Evolutionary conservation across 140 eudicot genomes (phyloP).

Genomic region (Artemisia princeps): DNA sequence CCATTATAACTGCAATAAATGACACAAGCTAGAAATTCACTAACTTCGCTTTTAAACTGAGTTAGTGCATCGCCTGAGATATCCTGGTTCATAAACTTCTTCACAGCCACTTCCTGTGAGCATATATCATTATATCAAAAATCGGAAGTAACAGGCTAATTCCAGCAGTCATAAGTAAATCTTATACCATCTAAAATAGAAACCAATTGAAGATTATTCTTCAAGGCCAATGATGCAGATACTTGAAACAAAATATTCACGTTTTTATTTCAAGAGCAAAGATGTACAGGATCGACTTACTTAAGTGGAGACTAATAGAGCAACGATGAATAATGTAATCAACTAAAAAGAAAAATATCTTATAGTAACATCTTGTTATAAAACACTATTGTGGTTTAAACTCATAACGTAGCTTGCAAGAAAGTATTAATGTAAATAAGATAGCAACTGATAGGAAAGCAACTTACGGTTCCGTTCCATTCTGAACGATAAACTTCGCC

Average conservation of each 20-base stretch:
- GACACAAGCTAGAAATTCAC: constrained; percentile 19
- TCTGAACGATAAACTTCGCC: constrained; percentile 89
- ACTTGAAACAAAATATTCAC: constrained; percentile 12
- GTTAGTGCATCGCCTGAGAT: constrained; percentile 75
- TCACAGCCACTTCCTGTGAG: constrained; percentile 93
- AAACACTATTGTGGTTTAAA: neutral
- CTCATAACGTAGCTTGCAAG: constrained; percentile 1
- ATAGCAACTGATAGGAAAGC: constrained; percentile 12
- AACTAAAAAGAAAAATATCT: neutral
- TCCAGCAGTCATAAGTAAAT: too few species aligned
- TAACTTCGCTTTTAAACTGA: constrained; percentile 84
- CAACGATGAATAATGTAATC: constrained; percentile 2
- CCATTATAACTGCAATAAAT: neutral
- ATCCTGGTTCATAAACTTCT: constrained; percentile 88
- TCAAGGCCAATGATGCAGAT: constrained; percentile 16
- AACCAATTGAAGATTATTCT: neutral
- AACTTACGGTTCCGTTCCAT: constrained; percentile 95
- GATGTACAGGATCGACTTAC: neutral
- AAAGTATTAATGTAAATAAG: neutral
- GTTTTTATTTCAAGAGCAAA: neutral
- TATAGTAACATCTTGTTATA: constrained; percentile 2
- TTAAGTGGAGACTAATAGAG: neutral
- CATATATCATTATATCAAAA: constrained; percentile 24
- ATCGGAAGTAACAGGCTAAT: neutral
- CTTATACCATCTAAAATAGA: neutral